These are phyloP conservation scores for Trichoderma orchidacearum DNA, from an alignment of 495 filamentous ascomycete genomes.

Conservation along the genomic window DNA sequence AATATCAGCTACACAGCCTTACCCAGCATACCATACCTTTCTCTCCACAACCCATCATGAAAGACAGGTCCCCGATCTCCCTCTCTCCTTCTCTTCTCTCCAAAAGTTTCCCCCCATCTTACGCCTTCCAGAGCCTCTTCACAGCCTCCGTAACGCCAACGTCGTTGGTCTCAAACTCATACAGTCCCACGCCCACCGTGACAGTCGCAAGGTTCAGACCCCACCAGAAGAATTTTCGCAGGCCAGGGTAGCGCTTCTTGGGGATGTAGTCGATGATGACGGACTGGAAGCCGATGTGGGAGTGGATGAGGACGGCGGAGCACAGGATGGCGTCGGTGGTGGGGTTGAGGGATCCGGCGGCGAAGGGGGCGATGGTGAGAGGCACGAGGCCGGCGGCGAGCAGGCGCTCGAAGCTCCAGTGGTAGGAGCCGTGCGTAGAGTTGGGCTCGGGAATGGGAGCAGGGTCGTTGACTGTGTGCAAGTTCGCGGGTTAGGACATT, in stretches of 20 bases:
- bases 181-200: constrained; percentile 74
- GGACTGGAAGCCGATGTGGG: constrained; percentile 85
- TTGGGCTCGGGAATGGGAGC: constrained; percentile 56
- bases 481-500: background rate
- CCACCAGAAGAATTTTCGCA: constrained; percentile 54
- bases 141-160: constrained; percentile 84
- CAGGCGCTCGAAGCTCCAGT: constrained; percentile 92
- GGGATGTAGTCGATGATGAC: constrained; percentile 89
- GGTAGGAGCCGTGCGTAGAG: constrained; percentile 81
- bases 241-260: constrained; percentile 49
- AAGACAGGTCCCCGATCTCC: background rate
- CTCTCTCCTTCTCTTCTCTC: background rate
- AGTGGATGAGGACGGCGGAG: constrained; percentile 75
- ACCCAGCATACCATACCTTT: background rate
- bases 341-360: constrained; percentile 80
- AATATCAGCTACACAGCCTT: background rate
- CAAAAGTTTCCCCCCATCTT: constrained; percentile 1
- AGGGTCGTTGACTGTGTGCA: constrained; percentile 69
- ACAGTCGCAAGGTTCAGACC: constrained; percentile 63
- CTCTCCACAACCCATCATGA: background rate
- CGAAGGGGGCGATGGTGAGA: constrained; percentile 81
- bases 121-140: constrained; percentile 74
- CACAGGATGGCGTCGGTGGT: constrained; percentile 75
- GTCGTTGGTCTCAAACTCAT: constrained; percentile 99
- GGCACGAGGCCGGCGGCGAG: constrained; percentile 66